Evolutionary conservation across 352 stramenopile species (phyloP).

Genomic region (Globisporangium solare): DNA sequence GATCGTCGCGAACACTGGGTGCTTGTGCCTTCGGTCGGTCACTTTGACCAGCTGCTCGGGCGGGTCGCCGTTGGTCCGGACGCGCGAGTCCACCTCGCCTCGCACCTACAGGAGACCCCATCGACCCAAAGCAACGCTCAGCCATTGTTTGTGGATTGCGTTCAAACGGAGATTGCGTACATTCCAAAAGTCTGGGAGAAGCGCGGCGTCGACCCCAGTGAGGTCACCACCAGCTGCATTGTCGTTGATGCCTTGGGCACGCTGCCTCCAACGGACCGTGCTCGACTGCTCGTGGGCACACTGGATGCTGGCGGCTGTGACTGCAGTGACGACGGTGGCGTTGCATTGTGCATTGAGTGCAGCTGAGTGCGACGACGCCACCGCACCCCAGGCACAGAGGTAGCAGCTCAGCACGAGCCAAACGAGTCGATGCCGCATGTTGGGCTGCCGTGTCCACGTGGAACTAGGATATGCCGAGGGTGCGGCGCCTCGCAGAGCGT

Average conservation of each 20-base stretch:
- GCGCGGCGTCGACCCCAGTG: slow-evolving; percentile 26
- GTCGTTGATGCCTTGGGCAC: not conserved
- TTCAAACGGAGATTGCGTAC: slow-evolving; percentile 5
- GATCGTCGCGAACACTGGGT: slow-evolving; percentile 64
- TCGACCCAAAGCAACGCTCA: not conserved
- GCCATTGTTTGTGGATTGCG: not conserved
- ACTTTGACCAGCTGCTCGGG: slow-evolving; percentile 75
- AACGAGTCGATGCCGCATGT: not conserved
- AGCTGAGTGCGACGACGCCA: too few species aligned
- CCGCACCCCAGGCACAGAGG: not conserved
- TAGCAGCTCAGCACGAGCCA: not conserved
- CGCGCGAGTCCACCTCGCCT: slow-evolving; percentile 18
- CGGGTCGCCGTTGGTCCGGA: slow-evolving; percentile 48
- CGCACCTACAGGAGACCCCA: slow-evolving; percentile 1
- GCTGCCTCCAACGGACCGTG: not conserved
- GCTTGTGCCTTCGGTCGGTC: slow-evolving; percentile 58
- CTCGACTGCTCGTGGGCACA: not conserved
- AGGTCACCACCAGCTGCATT: not conserved
- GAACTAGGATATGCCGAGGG: too few species aligned
- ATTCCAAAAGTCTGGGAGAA: slow-evolving; percentile 59
- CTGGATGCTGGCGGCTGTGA: not conserved
- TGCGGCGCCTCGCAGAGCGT: too few species aligned
- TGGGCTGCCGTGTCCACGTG: not conserved
- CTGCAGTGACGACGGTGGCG: not conserved
- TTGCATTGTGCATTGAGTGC: not conserved